These are phyloP conservation scores for Corymbia citriodora DNA, from an alignment of 441 rosid species.

Conservation along the genomic window DNA sequence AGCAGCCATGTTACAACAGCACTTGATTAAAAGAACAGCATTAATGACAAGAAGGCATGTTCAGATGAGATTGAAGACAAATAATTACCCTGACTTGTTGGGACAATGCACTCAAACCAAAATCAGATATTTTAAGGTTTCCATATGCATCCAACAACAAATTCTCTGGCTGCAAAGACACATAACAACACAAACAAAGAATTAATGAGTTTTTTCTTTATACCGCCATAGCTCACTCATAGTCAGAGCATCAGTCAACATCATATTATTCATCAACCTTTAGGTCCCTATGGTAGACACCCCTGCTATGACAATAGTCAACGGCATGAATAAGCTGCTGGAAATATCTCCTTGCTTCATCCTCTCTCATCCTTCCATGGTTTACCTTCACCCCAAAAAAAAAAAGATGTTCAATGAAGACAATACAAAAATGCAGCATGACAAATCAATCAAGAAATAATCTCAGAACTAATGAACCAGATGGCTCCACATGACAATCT, in stretches of 20 bases:
- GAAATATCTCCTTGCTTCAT: constrained; percentile 7
- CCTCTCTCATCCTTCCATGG: constrained; percentile 26
- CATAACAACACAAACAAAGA: neutral
- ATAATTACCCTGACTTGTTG: constrained; percentile 90
- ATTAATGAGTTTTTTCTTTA: neutral
- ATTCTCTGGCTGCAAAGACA: constrained; percentile 76
- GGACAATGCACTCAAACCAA: constrained; percentile 95
- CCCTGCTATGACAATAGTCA: constrained; percentile 13
- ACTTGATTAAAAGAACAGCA: neutral
- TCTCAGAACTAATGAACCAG: neutral
- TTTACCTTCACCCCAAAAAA: constrained; percentile 46
- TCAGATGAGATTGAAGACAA: neutral
- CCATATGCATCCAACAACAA: constrained; percentile 74
- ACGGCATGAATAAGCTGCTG: constrained; percentile 11
- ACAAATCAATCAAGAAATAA: neutral
- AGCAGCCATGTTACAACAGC: neutral
- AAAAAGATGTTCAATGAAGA: neutral
- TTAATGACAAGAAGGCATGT: neutral
- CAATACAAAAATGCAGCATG: neutral
- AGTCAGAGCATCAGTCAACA: neutral
- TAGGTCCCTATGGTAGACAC: constrained; percentile 8
- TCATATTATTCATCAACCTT: neutral
- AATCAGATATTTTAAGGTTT: constrained; percentile 93
- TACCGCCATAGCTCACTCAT: neutral
- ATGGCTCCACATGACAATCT: neutral